Evolutionary conservation across 2,329 filamentous ascomycete species (phyloP), one percentile per base, ranked within the genome.

Genomic region (Monosporascus sp.): DNA sequence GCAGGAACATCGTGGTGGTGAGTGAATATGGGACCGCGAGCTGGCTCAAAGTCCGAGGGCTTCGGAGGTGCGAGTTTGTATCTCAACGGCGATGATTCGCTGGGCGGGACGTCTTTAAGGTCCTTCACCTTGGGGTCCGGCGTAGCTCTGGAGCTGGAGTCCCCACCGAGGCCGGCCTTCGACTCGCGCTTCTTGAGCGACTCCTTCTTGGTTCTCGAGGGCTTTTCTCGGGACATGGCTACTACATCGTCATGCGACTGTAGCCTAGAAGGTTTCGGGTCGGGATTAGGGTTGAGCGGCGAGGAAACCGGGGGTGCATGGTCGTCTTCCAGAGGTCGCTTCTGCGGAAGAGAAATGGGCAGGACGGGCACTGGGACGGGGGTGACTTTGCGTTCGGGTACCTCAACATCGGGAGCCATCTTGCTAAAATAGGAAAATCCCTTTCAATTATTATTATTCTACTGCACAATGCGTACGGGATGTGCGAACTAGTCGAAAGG

Each of bases 261-360:
- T 3, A 69, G 62, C 51, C 73, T 74, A 43, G 65, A 65, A 9
- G 67, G 61, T 55, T 67, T 65, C 58, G 66, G 9, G 55, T 75
- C 81, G 57, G 78, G 77, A 46, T 87, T 83, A 47, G 85, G 84
- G 62, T 91, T 91, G 57, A 92, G 79, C 27, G 88, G 88, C 11
- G 88, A 92, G 3, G 88, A 83, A 2, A 90, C 77, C 14, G 84
- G 78, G 5, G 88, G 88, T 56, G 79, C 79, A 69, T 91, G 85
- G 65, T 83, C 83, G 62, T 89, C 86, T 56, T 88, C 86, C 31
- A 87, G 76, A 22, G 76, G 73, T 54, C 86, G 83, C 64, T 88
- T 88, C 65, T 86, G 79, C 3, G 85, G 82, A 24, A 86, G 72
- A 9, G 77, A 72, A 68, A 60, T 51, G 15, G 79, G 60, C 73